Evolutionary conservation across 305 asterid species (phyloP), one percentile per base, ranked within the genome.

Genomic region (Nicotiana rustica): DNA sequence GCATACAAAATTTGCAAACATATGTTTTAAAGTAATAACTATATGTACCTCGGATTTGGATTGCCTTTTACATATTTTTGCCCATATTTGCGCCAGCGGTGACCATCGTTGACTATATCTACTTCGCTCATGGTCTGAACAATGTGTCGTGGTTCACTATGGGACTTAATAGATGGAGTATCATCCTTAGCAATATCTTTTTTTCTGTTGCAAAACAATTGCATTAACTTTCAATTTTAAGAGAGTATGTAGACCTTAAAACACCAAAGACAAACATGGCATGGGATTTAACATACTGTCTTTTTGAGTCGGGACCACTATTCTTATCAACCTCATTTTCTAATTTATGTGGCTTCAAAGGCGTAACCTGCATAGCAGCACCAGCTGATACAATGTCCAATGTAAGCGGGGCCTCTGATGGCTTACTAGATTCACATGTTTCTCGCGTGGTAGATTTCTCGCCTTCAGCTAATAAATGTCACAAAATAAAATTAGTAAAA

Each of bases 1-100:
- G 65, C 47, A 75, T 29, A 49, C 25, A 44, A 75, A 15, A 75
- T 49, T 52, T 52, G 65, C 55, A 18, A 59, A 52, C 17, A 55
- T 17, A 55, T 4, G 49, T 29, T 76, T 59, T 2, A 21, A 31
- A 55, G 66, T 59, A 86, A 69, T 77, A 17, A 61, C 0, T 75
- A 64, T 55, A 80, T 67, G 80, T 92, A 96, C 99, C 99, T 92
- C 18, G 99, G 99, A 83, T 96, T 92, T 52, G 95, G 97, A 88
- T 92, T 96, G 84, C 98, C 98, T 89, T 95, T 94, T 31, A 95
- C 97, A 85, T 94, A 87, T 88, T 95, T 95, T 92, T 95, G 99
- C 80, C 98, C 99, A 79, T 95, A 95, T 85, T 95, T 95, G 85
- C 99, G 98, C 99, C 99, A 96, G 87, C 98, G 95, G 84, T 91